phyloP scores from a whole-genome alignment of 352 stramenopile genomes.

The Bremia lactucae region DNA sequence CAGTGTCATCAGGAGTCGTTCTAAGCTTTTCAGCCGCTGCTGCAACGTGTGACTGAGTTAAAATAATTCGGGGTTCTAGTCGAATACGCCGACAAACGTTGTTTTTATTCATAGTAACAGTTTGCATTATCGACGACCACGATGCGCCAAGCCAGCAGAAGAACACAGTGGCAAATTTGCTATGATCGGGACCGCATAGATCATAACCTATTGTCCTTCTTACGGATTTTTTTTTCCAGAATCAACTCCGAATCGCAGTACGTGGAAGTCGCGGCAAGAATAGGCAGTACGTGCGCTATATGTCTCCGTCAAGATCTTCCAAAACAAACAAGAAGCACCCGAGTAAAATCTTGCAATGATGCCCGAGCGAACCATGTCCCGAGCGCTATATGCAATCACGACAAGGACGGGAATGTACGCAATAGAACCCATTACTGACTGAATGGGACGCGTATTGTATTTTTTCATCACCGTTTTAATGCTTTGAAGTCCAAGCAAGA shows the following conservation, averaged over 20 bases:
- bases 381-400: conserved; percentile 61
- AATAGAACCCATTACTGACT: conserved; percentile 50
- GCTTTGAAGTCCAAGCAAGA: conserved; percentile 36
- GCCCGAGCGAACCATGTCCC: conserved; percentile 65
- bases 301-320: conserved; percentile 52
- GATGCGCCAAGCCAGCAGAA: conserved; percentile 75
- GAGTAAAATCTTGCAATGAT: conserved; percentile 49
- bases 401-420: conserved; percentile 66
- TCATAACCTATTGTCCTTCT: conserved; percentile 37
- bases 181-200: conserved; percentile 44
- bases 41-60: conserved; percentile 9
- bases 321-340: conserved; percentile 50
- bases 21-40: conserved; percentile 10
- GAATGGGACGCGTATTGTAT: conserved; percentile 57
- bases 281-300: conserved; percentile 46
- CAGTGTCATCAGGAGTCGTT: conserved; percentile 6
- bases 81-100: conserved; percentile 41
- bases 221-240: conserved; percentile 32
- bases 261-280: conserved; percentile 41
- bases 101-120: conserved; percentile 52
- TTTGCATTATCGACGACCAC: conserved; percentile 57
- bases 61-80: conserved; percentile 30
- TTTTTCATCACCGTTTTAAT: conserved; percentile 58
- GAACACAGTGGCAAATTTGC: conserved; percentile 53
- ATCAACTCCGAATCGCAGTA: conserved; percentile 56